A percentile compares a stretch with the other conserved stretches of the same genome.
Conservation (phyloP, 768 basidiomycete genomes). For the Lentinula lateritia region DNA sequence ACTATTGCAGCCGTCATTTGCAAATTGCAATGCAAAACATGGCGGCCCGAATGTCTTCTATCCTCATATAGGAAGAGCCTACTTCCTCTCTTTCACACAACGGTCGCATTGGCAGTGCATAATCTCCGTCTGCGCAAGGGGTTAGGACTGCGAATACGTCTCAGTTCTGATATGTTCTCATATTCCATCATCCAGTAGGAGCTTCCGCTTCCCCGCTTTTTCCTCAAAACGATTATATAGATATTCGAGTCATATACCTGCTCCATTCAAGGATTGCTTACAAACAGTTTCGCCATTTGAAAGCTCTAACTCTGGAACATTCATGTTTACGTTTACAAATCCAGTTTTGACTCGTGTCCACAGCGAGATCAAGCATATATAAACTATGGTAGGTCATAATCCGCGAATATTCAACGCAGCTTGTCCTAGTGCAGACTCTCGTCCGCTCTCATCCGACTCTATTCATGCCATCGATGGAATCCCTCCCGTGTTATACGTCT, state of each 20-base stretch:
- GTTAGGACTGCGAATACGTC: too few species aligned
- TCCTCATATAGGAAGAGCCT: too few species aligned
- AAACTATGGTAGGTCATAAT: too few species aligned
- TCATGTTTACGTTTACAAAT: not conserved
- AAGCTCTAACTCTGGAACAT: not conserved
- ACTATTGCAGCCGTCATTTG: too few species aligned
- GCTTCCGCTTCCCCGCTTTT: not conserved
- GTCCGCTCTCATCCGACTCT: not conserved
- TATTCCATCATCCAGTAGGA: not conserved
- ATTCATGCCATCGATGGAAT: not conserved
- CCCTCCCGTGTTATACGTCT: conserved; percentile 2
- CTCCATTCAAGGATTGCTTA: not conserved
- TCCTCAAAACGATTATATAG: not conserved
- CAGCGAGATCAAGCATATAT: not conserved
- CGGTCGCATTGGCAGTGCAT: too few species aligned
- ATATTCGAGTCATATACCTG: not conserved
- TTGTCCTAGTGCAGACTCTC: too few species aligned
- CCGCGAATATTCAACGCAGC: too few species aligned
- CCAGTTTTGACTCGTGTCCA: not conserved
- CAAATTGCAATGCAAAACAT: too few species aligned
- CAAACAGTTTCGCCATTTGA: not conserved
- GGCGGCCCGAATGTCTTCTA: too few species aligned
- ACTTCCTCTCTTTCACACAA: too few species aligned
- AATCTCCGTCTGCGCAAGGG: too few species aligned
- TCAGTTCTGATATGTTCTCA: not conserved